These are phyloP conservation scores for Mariannaea elegans DNA, from an alignment of 2,329 filamentous ascomycete species.

Conservation along the genomic window DNA sequence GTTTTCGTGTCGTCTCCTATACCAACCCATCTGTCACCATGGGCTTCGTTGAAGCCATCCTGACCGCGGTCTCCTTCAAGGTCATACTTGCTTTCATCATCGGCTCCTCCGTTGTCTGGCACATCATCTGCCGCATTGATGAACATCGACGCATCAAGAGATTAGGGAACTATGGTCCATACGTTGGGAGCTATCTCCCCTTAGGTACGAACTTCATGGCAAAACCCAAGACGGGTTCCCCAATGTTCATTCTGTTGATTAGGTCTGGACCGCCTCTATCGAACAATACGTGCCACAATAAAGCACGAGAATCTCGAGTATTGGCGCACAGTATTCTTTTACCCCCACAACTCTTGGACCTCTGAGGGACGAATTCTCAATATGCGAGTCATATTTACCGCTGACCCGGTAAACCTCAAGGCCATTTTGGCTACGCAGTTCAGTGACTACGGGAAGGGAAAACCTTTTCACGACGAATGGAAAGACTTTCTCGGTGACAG, in stretches of 20 bases:
- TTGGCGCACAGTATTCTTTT: slow-evolving; percentile 65
- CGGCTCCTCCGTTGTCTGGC: slow-evolving; percentile 49
- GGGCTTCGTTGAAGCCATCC: slow-evolving; percentile 59
- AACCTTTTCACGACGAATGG: slow-evolving; percentile 79
- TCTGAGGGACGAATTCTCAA: slow-evolving; percentile 65
- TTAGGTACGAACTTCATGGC: slow-evolving; percentile 50
- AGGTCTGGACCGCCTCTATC: slow-evolving; percentile 71
- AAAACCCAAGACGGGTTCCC: not conserved
- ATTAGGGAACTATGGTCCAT: slow-evolving; percentile 54
- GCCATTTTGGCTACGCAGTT: slow-evolving; percentile 91
- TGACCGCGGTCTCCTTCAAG: slow-evolving; percentile 55
- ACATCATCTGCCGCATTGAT: slow-evolving; percentile 49
- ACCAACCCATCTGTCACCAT: slow-evolving; percentile 42
- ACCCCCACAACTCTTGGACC: slow-evolving; percentile 59
- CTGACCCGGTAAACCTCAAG: slow-evolving; percentile 90
- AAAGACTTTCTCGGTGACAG: slow-evolving; percentile 76
- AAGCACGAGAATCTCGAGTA: slow-evolving; percentile 66
- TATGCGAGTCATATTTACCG: slow-evolving; percentile 75
- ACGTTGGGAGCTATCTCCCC: slow-evolving; percentile 51
- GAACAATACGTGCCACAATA: slow-evolving; percentile 61
- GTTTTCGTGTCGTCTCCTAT: not conserved
- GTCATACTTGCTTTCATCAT: slow-evolving; percentile 49
- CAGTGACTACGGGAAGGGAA: slow-evolving; percentile 81
- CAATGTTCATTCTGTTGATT: not conserved
- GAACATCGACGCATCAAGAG: slow-evolving; percentile 55